phyloP scores from a whole-genome alignment of 805 yeast species.

The Suhomyces prunicola region DNA sequence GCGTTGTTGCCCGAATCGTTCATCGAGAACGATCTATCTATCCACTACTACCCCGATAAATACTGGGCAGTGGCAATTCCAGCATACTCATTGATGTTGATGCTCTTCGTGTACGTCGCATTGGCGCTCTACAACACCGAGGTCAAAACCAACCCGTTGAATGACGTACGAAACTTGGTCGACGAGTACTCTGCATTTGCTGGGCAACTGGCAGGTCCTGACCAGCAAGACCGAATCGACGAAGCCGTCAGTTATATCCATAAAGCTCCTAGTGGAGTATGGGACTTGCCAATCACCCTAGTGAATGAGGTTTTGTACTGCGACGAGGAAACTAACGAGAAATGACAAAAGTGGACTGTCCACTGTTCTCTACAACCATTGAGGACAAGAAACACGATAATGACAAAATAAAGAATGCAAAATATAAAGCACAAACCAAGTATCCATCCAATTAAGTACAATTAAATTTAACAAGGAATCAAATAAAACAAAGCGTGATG shows the following conservation, averaged over 20 bases:
- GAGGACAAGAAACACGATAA: background rate
- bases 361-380: too few relatives aligned
- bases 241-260: constrained; percentile 30
- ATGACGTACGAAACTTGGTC: constrained; percentile 59
- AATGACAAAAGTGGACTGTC: background rate
- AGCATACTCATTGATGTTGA: constrained; percentile 60
- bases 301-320: constrained; percentile 64
- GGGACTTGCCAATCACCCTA: constrained; percentile 74
- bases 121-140: constrained; percentile 76
- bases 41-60: constrained; percentile 78
- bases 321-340: background rate
- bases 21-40: constrained; percentile 47
- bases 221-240: constrained; percentile 1
- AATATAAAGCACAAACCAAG: too few relatives aligned
- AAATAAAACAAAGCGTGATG: too few relatives aligned
- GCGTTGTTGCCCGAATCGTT: constrained; percentile 62
- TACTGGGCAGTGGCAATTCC: constrained; percentile 91
- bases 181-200: constrained; percentile 57
- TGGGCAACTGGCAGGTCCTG: constrained; percentile 15
- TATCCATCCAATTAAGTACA: too few relatives aligned
- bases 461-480: too few relatives aligned
- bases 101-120: constrained; percentile 72
- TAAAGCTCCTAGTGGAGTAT: constrained; percentile 74
- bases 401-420: too few relatives aligned
- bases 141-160: constrained; percentile 56